phyloP scores from a whole-genome alignment of 441 rosid species.

The Pelargonium fulgidum region DNA sequence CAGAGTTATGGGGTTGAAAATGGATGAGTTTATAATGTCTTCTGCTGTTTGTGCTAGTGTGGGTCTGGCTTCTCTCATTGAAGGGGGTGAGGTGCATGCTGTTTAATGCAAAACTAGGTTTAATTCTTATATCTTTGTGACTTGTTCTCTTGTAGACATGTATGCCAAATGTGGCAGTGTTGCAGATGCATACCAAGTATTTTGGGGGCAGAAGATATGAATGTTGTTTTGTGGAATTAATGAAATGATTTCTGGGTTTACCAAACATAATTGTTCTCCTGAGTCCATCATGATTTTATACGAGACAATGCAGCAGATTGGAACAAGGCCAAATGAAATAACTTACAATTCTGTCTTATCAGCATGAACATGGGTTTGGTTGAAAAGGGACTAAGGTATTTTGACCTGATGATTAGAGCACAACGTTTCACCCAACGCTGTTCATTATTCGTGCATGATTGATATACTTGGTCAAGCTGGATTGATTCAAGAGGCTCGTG shows the following conservation, averaged over 20 bases:
- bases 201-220: slow-evolving; percentile 39
- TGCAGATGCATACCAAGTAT: slow-evolving; percentile 48
- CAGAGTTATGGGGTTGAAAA: slow-evolving; percentile 37
- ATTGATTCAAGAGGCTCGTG: slow-evolving; percentile 45
- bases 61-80: slow-evolving; percentile 47
- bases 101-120: slow-evolving; percentile 52
- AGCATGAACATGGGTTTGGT: slow-evolving; percentile 65
- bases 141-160: slow-evolving; percentile 67
- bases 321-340: slow-evolving; percentile 54
- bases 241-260: slow-evolving; percentile 60
- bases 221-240: slow-evolving; percentile 64
- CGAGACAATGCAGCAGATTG: slow-evolving; percentile 76
- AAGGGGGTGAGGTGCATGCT: slow-evolving; percentile 60
- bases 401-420: slow-evolving; percentile 50
- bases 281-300: slow-evolving; percentile 72
- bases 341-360: slow-evolving; percentile 61
- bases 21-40: slow-evolving; percentile 52
- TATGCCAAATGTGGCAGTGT: slow-evolving; percentile 70
- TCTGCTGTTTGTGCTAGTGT: slow-evolving; percentile 63
- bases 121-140: slow-evolving; percentile 39
- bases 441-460: slow-evolving; percentile 82
- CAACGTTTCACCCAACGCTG: slow-evolving; percentile 40
- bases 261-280: slow-evolving; percentile 44
- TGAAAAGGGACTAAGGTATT: slow-evolving; percentile 47
- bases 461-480: slow-evolving; percentile 77